phyloP scores from a whole-genome alignment of 768 basidiomycete species.

The Calvatia gigantea region DNA sequence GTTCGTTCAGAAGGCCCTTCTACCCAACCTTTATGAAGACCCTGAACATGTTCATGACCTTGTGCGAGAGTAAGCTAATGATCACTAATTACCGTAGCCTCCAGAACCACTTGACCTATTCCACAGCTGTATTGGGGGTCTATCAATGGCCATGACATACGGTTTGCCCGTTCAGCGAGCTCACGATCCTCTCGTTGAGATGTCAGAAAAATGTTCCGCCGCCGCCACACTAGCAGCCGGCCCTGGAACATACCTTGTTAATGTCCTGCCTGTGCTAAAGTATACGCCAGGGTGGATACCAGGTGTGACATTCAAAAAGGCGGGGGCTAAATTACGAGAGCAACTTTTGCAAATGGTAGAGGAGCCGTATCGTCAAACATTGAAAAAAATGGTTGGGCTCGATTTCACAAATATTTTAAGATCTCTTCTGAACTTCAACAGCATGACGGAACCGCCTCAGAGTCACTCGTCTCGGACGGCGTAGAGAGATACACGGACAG shows the following conservation, averaged over 20 bases:
- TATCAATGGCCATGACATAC: background rate
- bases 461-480: too few species aligned
- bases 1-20: background rate
- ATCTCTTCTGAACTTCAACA: too few species aligned
- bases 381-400: background rate
- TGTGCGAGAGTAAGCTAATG: background rate
- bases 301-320: background rate
- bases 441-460: too few species aligned
- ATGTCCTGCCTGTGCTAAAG: conserved; percentile 2
- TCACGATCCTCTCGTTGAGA: background rate
- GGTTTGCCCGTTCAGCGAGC: background rate
- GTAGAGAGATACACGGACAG: too few species aligned
- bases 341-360: conserved; percentile 17
- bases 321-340: background rate
- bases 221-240: background rate
- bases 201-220: background rate
- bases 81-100: too few species aligned
- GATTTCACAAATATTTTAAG: too few species aligned
- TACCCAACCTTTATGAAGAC: background rate
- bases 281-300: conserved; percentile 6
- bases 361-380: conserved; percentile 15
- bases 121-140: background rate
- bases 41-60: conserved; percentile 2
- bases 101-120: background rate
- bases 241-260: conserved; percentile 1